Base-by-base conservation (phyloP, 1,284 basidiomycete species). In the Boletellus sp. region DNA sequence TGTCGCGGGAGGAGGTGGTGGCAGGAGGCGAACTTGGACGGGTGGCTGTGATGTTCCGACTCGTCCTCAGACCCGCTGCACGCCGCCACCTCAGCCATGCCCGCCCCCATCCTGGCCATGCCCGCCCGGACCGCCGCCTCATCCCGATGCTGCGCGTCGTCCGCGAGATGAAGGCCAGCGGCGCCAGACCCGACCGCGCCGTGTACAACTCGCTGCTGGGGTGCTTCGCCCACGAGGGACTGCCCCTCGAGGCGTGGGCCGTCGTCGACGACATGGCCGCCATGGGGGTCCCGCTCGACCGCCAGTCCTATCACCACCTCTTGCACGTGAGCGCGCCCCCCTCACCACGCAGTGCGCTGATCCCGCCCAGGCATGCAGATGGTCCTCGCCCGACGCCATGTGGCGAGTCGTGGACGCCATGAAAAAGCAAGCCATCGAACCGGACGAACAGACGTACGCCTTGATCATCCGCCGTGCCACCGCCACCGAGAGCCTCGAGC, bases 261-360 rank as follows among this genome's bases (percentile, higher is more conserved):
- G 76, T 88, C 21, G 70, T 88, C 37, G 79, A 85, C 23, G 89
- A 92, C 54, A 89, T 91, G 77, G 45, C 72, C 19, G 68, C 75
- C 13, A 58, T 78, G 41, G 80, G 77, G 1, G 57, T 92, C 22
- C 52, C 61, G 17, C 87, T 82, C 2, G 74, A 82, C 49, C 54
- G 72, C 3, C 69, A 75, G 44, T 76, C 80, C 4, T 88, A 84
- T 66, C 81, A 87, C 52, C 67, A 74, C 35, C 70, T 92, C 14
- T 67, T 93, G 44, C 63, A 75, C 52, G 87, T 87, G 61, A 63
- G 57, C 49, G 8, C 36, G 8, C 5, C 30, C 30, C 30, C 21
- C 33, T 36, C 34, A 9, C 26, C 23, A 37, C 14, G 30, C 54
- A 29, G 23, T 36, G 21, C 33, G 30, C 44, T 45, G 8, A 52